These are phyloP conservation scores for Hansenula lynferdii DNA, from an alignment of 1,139 yeast species.

Conservation along the genomic window DNA sequence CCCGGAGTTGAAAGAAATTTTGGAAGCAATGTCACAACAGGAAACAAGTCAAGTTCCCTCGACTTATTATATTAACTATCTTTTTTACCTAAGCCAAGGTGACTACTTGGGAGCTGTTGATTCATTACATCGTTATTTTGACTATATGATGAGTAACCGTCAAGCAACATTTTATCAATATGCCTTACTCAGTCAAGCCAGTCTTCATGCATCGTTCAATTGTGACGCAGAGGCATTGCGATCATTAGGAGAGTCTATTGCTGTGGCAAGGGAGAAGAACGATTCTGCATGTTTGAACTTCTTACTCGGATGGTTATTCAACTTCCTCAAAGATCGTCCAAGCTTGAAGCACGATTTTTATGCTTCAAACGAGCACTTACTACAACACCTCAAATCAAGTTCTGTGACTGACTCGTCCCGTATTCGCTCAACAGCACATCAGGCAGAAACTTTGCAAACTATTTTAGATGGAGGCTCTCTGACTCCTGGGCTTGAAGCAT, in stretches of 20 bases:
- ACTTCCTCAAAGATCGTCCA: constrained; percentile 67
- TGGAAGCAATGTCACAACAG: constrained; percentile 45
- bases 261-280: constrained; percentile 82
- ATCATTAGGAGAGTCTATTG: constrained; percentile 82
- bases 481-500: constrained; percentile 42
- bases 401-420: constrained; percentile 47
- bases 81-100: constrained; percentile 54
- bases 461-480: constrained; percentile 48
- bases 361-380: constrained; percentile 49
- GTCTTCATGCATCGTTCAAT: constrained; percentile 72
- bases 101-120: constrained; percentile 75
- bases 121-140: constrained; percentile 76
- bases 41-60: constrained; percentile 57
- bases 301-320: constrained; percentile 75
- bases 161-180: constrained; percentile 71
- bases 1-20: constrained; percentile 35
- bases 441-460: constrained; percentile 51
- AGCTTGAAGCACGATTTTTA: constrained; percentile 40
- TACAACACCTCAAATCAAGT: constrained; percentile 56
- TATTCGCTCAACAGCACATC: constrained; percentile 54
- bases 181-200: constrained; percentile 75
- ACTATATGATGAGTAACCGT: constrained; percentile 72
- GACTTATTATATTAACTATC: constrained; percentile 57
- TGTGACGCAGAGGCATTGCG: constrained; percentile 71
- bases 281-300: constrained; percentile 72